Evolutionary conservation across 139 green algal species (phyloP), one percentile per base, ranked within the genome.

Genomic region (Picochlorum sp.): DNA sequence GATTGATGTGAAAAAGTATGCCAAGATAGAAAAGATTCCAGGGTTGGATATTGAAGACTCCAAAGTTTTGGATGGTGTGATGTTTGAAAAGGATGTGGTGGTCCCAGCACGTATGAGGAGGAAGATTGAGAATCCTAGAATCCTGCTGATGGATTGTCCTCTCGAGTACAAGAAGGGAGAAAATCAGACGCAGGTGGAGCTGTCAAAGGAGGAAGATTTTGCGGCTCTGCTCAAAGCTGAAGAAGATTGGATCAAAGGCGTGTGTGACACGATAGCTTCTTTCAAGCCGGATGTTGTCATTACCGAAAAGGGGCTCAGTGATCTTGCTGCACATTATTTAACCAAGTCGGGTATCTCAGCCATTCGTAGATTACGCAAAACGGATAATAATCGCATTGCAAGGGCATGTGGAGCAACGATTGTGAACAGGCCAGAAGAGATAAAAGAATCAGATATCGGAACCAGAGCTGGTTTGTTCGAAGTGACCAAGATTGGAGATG

Each of bases 121-220:
- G 13, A 88, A 81, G 61, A 96, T 99, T 65, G 51, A 74, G 45
- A 96, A 96, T 74, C 94, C 94, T 0, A 81, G 94, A 62, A 91
- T 99, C 65, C 73, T 99, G 76, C 87, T 99, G 65, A 72, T 99
- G 71, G 94, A 99, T 68, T 99, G 90, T 80, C 91, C 94, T 8
- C 77, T 99, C 16, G 94, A 99, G 82, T 99, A 98, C 86, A 98
- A 98, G 78, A 99, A 99, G 81, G 90, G 90, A 13, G 94, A 99
- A 80, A 97, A 92, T 81, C 90, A 97, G 81, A 97, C 94, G 4
- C 96, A 95, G 64, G 92, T 99, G 65, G 94, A 99, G 79, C 77
- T 99, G n/a, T 86, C 76, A 18, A 90, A 89, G 68, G 93, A 98
- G 74, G 91, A 97, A 71, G 92, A 98, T 84, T 98, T 82, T 78